phyloP scores from a whole-genome alignment of 805 yeast species.

The Metschnikowia vanudenii region DNA sequence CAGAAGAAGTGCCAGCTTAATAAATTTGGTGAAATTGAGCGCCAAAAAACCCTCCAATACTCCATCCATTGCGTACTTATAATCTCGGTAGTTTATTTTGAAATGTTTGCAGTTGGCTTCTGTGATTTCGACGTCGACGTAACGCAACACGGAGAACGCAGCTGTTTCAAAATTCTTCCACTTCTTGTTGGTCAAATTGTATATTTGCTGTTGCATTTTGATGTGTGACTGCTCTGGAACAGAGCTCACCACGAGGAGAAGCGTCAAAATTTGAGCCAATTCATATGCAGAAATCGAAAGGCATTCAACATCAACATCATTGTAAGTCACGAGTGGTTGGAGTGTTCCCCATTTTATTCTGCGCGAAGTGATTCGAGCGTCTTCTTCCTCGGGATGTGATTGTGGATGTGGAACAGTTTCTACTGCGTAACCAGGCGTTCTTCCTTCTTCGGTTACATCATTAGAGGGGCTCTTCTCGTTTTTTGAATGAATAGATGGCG shows the following conservation, averaged over 20 bases:
- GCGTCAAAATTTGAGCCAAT: slow-evolving; percentile 46
- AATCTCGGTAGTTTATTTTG: slow-evolving; percentile 3
- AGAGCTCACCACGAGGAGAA: slow-evolving; percentile 46
- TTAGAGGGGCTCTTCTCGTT: not conserved
- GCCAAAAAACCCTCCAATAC: slow-evolving; percentile 21
- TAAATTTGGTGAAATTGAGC: slow-evolving; percentile 21
- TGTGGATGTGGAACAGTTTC: too few species aligned
- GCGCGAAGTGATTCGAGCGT: slow-evolving; percentile 1
- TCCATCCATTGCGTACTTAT: slow-evolving; percentile 11
- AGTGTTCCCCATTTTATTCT: slow-evolving; percentile 31
- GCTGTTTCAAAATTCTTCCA: slow-evolving; percentile 45
- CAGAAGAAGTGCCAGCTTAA: slow-evolving; percentile 32
- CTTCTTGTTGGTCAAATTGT: slow-evolving; percentile 22
- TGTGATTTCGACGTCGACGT: slow-evolving; percentile 44
- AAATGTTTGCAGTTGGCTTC: slow-evolving; percentile 17
- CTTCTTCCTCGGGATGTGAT: slow-evolving; percentile 3
- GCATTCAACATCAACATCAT: slow-evolving; percentile 40
- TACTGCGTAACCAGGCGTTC: too few species aligned
- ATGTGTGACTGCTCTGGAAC: slow-evolving; percentile 27
- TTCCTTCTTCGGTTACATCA: not conserved
- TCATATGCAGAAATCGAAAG: slow-evolving; percentile 40
- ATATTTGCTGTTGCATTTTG: slow-evolving; percentile 29
- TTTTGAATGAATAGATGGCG: not conserved
- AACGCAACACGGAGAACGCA: slow-evolving; percentile 47
- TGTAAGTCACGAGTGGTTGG: slow-evolving; percentile 41